phyloP scores from a whole-genome alignment of 164 flowering plant species.

The Cinnamomum chago region DNA sequence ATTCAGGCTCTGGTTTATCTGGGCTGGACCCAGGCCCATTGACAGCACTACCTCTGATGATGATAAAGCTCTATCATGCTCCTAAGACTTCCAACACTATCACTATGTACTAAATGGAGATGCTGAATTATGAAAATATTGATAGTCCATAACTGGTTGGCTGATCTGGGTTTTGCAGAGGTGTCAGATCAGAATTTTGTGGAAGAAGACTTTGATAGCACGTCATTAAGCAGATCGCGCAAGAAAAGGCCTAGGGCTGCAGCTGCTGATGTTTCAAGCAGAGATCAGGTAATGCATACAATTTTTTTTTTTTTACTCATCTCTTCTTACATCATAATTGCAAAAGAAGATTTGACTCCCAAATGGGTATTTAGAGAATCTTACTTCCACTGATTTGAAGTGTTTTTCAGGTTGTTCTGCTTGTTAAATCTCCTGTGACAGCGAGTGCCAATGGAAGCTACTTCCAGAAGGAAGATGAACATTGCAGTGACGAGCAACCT shows the following conservation, averaged over 20 bases:
- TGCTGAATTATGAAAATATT: too few species aligned
- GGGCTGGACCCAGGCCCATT: too few species aligned
- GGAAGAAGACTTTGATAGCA: not conserved
- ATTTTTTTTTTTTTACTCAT: not conserved
- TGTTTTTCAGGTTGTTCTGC: conserved; percentile 4
- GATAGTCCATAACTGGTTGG: too few species aligned
- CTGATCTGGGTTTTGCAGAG: not conserved
- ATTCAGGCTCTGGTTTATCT: too few species aligned
- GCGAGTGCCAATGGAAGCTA: not conserved
- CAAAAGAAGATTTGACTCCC: not conserved
- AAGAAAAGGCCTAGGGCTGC: conserved; percentile 8
- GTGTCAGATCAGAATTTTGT: conserved; percentile 2
- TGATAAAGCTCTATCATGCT: too few species aligned
- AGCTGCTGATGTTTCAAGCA: conserved; percentile 1
- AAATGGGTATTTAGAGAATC: not conserved
- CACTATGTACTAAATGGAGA: too few species aligned
- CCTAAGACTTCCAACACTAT: too few species aligned
- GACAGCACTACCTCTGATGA: too few species aligned
- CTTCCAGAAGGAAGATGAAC: not conserved
- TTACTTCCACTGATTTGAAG: not conserved
- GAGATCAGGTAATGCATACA: conserved; percentile 8
- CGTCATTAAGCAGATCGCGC: not conserved
- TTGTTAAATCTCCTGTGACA: conserved; percentile 1
- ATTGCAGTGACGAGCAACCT: not conserved
- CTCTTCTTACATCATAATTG: not conserved